Evolutionary conservation across 805 yeast genomes (phyloP), one percentile per base, ranked within the genome.

Genomic region (Myxozyma nipponensis): DNA sequence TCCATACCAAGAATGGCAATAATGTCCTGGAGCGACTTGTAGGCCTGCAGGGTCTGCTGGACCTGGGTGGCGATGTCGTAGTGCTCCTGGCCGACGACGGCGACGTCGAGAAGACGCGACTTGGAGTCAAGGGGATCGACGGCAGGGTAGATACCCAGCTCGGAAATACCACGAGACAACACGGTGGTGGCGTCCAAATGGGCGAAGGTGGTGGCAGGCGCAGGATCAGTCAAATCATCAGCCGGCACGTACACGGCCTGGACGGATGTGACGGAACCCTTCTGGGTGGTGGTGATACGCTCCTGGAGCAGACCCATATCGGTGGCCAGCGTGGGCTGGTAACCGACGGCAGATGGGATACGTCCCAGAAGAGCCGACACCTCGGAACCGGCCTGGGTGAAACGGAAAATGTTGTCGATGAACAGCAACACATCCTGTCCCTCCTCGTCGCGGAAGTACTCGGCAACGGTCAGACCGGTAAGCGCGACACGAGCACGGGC

Each of bases 1-100:
- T 93, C 98, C 98, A 93, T 93, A 90, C 98, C 98, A 76, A 93
- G 86, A 83, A 93, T 93, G 76, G 98, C 98, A 84, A 93, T 93
- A 77, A 93, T 93, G 84, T 93, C 98, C 82, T 93, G 98, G 74
- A 93, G 82, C 66, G 98, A 93, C 83, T 93, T 93, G 86, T 93
- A 93, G 67, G 98, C 96, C 82, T 93, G 98, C 75, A 93, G 81
- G 67, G 98, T 93, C 80, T 90, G 93, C 82, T 93, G 98, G 65
- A 93, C 98, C 68, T 76, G 71, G 66, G 95, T 78, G 62, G 98
- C 98, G 73, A 85, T 88, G 66, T 84, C 85, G 79, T 93, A 93
- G 81, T 93, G 98, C 81, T 93, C 98, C 77, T 88, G 86, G 77
- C 98, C 98, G 67, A 93, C 96, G 70, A 93, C 93, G 62, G 96